Percentiles rank a stretch among this genome's conserved stretches.
phyloP scores from a whole-genome alignment of 2,329 filamentous ascomycete species.

The Apiospora pterosperma region DNA sequence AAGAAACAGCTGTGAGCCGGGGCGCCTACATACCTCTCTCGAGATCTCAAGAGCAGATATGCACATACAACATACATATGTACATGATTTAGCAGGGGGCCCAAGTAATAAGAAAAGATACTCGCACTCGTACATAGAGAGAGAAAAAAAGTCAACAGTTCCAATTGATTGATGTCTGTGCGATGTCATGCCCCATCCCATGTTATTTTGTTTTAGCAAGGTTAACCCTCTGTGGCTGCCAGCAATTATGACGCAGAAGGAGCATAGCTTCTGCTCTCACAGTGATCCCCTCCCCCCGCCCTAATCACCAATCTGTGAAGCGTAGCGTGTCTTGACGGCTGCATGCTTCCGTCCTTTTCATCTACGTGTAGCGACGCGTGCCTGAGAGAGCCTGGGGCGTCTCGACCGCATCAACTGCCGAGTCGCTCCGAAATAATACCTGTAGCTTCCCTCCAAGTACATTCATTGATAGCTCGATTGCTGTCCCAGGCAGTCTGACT shows the following conservation, averaged over 20 bases:
- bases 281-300: not conserved
- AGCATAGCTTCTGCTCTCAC: not conserved
- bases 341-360: not conserved
- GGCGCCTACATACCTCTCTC: not conserved
- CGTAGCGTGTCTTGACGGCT: not conserved
- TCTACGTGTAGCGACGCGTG: not conserved
- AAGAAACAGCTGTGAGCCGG: too few relatives aligned
- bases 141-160: not conserved
- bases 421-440: not conserved
- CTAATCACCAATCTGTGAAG: not conserved
- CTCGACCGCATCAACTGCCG: not conserved
- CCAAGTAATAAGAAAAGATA: too few relatives aligned
- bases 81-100: too few relatives aligned
- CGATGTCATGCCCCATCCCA: not conserved
- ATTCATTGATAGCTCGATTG: not conserved
- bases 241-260: constrained; percentile 1
- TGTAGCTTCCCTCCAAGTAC: not conserved
- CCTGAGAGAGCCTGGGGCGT: not conserved
- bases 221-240: not conserved
- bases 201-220: not conserved
- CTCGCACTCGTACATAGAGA: not conserved
- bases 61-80: too few relatives aligned
- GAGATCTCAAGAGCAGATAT: not conserved
- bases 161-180: not conserved
- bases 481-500: not conserved